Percentiles rank a stretch among this genome's conserved stretches.
phyloP scores from a whole-genome alignment of 441 rosid genomes.

The Bruguiera hainesii region DNA sequence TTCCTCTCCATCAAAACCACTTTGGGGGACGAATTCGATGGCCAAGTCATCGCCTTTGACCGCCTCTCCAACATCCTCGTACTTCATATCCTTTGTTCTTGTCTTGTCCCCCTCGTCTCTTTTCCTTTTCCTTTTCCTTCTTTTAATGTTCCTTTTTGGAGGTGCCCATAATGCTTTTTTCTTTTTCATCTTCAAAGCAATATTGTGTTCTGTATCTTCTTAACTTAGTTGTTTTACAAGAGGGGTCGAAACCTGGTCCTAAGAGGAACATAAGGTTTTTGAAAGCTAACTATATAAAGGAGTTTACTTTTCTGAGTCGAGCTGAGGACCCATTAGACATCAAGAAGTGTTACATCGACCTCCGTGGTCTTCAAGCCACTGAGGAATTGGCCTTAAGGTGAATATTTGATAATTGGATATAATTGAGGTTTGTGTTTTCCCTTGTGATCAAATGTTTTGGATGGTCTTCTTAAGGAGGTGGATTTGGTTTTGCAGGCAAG shows the following conservation, averaged over 20 bases:
- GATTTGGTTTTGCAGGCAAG: constrained; percentile 52
- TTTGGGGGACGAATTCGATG: constrained; percentile 84
- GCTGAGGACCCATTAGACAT: constrained; percentile 69
- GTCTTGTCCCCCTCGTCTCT: background rate
- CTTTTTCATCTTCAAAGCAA: background rate
- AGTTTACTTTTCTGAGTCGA: constrained; percentile 54
- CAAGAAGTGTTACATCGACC: constrained; percentile 58
- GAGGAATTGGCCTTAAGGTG: constrained; percentile 79
- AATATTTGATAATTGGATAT: constrained; percentile 4
- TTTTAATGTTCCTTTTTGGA: background rate
- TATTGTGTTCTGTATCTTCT: constrained; percentile 24
- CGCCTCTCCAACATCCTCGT: constrained; percentile 84
- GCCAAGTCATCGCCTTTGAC: constrained; percentile 82
- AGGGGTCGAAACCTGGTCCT: constrained; percentile 64
- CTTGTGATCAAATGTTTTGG: background rate
- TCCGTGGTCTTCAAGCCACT: constrained; percentile 52
- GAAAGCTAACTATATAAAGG: constrained; percentile 72
- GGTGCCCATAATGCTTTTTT: too few species aligned
- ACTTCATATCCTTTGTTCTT: constrained; percentile 73
- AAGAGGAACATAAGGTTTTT: constrained; percentile 67
- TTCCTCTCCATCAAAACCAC: constrained; percentile 71
- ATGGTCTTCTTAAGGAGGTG: constrained; percentile 11
- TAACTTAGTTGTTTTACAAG: constrained; percentile 53
- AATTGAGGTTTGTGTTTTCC: background rate
- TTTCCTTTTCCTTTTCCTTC: background rate